phyloP scores from a whole-genome alignment of 164 flowering plant species.

The Magnolia sinica region DNA sequence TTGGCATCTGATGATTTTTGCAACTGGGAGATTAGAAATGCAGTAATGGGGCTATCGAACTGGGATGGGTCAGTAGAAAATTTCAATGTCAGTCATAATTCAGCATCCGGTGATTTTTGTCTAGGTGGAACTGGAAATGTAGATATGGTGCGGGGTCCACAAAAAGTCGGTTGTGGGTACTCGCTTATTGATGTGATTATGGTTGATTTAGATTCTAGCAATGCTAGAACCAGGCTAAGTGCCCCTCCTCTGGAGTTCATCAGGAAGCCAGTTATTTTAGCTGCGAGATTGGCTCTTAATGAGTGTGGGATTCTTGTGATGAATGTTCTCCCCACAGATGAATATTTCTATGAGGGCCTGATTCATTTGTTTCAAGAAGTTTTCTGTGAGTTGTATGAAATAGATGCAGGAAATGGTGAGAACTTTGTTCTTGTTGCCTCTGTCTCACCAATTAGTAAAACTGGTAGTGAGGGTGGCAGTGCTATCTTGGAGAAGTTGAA shows the following conservation, averaged over 20 bases:
- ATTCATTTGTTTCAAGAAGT: conserved; percentile 34
- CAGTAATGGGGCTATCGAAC: neutral
- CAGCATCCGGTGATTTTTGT: neutral
- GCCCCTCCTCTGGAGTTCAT: conserved; percentile 79
- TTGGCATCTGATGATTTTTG: neutral
- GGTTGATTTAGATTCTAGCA: conserved; percentile 85
- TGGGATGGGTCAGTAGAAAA: neutral
- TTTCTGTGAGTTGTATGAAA: conserved; percentile 63
- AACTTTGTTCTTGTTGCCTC: conserved; percentile 73
- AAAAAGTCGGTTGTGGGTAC: conserved; percentile 5
- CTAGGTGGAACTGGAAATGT: neutral
- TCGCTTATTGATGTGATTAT: conserved; percentile 54
- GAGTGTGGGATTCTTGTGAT: conserved; percentile 53
- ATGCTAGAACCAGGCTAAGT: conserved; percentile 44
- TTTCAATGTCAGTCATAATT: neutral
- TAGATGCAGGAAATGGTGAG: conserved; percentile 73
- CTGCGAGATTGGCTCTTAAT: conserved; percentile 41
- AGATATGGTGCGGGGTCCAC: too few species aligned
- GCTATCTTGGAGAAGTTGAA: conserved; percentile 43
- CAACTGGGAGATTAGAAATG: neutral
- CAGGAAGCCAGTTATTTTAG: conserved; percentile 38
- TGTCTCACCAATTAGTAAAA: conserved; percentile 23
- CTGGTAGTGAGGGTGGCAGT: conserved; percentile 19
- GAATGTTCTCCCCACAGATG: conserved; percentile 60
- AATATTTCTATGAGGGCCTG: conserved; percentile 38